A percentile compares a stretch with the other conserved stretches of the same genome.
Evolutionary conservation across 78 protist genomes (phyloP).

Genomic region (Dictyostelium brefeldianum): DNA sequence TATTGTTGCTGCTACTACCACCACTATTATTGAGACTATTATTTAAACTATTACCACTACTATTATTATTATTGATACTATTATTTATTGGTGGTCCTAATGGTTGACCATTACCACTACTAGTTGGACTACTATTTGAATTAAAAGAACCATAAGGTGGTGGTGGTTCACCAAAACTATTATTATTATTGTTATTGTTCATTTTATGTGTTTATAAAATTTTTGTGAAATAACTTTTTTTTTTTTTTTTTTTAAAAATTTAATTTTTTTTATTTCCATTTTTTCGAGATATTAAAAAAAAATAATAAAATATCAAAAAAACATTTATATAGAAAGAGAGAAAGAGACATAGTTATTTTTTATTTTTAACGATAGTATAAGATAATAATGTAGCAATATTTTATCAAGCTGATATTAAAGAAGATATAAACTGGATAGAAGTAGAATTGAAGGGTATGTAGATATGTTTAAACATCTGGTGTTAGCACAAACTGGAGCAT

Average conservation of each 20-base stretch:
- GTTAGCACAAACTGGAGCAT: constrained; percentile 41
- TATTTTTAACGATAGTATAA: too few relatives aligned
- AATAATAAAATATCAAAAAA: too few relatives aligned
- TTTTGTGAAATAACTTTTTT: too few relatives aligned
- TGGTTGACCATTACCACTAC: neutral
- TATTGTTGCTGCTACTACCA: neutral
- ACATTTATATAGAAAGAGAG: too few relatives aligned
- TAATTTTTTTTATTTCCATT: too few relatives aligned
- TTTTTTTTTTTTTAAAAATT: too few relatives aligned
- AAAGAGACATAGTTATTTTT: too few relatives aligned
- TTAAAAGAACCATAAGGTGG: neutral
- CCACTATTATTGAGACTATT: neutral
- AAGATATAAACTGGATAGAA: constrained; percentile 7
- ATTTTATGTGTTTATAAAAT: neutral
- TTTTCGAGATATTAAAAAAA: too few relatives aligned
- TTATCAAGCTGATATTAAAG: constrained; percentile 75
- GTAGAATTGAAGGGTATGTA: constrained; percentile 25
- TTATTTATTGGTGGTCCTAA: constrained; percentile 5
- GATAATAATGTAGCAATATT: constrained; percentile 68
- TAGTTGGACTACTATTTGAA: neutral
- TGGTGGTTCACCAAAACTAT: constrained; percentile 12
- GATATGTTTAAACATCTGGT: constrained; percentile 61
- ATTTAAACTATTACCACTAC: neutral
- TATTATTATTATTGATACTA: neutral
- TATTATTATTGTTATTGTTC: neutral